Base-by-base conservation (phyloP, 2,329 filamentous ascomycete species). In the Thelonectria rubi region DNA sequence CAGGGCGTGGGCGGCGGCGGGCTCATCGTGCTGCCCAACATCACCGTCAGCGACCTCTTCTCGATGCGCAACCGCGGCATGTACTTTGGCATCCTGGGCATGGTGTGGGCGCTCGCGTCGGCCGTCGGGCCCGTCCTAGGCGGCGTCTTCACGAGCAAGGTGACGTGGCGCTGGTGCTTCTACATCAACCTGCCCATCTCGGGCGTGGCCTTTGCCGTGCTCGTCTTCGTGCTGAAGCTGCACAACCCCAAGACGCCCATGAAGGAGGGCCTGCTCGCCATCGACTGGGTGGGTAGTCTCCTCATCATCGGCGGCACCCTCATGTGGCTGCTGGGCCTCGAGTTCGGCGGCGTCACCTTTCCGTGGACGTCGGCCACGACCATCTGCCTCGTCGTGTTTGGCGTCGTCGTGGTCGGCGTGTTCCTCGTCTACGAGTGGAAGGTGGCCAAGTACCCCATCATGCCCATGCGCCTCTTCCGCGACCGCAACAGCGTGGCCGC, bases 241-340 rank as follows among this genome's bases (percentile, higher is more conserved):
- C 86, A 91, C 73, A 90, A 88, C 34, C 89, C 90, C 1, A 82
- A 82, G 56, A 92, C 90, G 0, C 83, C 87, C 0, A 73, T 91
- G 11, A 76, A 80, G 53, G 75, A 88, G 52, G 90, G 90, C 0
- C 77, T 92, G 5, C 82, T 84, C 32, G 88, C 89, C 17, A 81
- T 88, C 47, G 86, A 88, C 75, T 88, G 85, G 85, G 64, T 80
- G 0, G 84, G 84, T 37, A 84, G 80, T 58, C 14, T 83, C 5
- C 76, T 84, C 30, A 86, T 96, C 73, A 84, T 94, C 21, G 91
- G 90, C 43, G 92, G 90, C 18, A 94, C 91, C 0, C 81, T 96
- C 18, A 94, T 97, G 91, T 82, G 97, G 66, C 86, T 97, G 4
- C 87, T 97, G 43, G 94, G 93, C 0, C 85, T 97, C 11, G 90